Conservation (phyloP, 345 rosid genomes). For the Streptanthus diversifolius region DNA sequence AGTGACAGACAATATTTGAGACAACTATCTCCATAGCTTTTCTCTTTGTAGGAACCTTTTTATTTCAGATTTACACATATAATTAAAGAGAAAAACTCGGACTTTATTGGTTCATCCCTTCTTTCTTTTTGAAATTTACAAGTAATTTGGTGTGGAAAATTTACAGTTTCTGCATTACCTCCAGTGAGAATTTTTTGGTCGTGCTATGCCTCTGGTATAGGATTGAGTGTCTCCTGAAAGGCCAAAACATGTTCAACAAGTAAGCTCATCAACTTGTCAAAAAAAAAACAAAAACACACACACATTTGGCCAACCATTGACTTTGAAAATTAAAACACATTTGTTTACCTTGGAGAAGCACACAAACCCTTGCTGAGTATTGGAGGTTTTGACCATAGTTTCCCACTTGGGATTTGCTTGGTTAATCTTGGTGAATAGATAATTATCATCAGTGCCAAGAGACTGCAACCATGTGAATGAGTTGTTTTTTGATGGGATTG, state of each 20-base stretch:
- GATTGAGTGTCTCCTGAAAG: slow-evolving; percentile 36
- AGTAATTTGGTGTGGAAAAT: neutral
- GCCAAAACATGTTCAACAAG: slow-evolving; percentile 6
- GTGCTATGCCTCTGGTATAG: slow-evolving; percentile 39
- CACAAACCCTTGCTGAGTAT: slow-evolving; percentile 47
- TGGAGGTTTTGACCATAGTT: slow-evolving; percentile 63
- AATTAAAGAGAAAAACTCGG: neutral
- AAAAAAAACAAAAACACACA: neutral
- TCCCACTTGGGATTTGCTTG: slow-evolving; percentile 64
- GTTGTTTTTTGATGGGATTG: slow-evolving; percentile 45
- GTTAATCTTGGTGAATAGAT: slow-evolving; percentile 23
- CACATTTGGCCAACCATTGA: neutral
- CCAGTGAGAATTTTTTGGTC: neutral
- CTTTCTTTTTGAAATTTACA: slow-evolving; percentile 28
- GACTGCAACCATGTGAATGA: slow-evolving; percentile 36
- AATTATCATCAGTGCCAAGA: slow-evolving; percentile 21
- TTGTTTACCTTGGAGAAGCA: slow-evolving; percentile 59
- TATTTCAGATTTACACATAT: slow-evolving; percentile 17
- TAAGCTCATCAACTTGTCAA: neutral
- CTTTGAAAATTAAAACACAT: neutral
- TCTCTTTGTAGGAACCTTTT: slow-evolving; percentile 22
- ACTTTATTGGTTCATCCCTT: slow-evolving; percentile 3
- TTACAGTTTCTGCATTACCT: slow-evolving; percentile 23
- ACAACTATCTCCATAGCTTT: slow-evolving; percentile 19
- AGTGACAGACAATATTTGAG: slow-evolving; percentile 7